Conservation (phyloP, 2,329 filamentous ascomycete genomes). For the Cercospora beticola region DNA sequence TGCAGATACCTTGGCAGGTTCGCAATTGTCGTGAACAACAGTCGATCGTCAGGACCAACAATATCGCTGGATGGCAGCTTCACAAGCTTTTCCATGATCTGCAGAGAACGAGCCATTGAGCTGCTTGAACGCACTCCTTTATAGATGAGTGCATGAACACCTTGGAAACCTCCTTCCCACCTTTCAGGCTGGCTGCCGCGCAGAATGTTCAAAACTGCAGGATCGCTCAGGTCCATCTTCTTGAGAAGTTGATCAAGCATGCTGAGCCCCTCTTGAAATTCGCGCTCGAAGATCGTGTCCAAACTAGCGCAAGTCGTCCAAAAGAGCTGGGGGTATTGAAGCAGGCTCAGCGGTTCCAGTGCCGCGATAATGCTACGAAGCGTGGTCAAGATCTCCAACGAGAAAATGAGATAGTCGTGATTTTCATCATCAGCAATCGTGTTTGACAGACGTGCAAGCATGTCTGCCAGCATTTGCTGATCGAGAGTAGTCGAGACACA, state of each 20-base stretch:
- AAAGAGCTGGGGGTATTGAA: conserved; percentile 92
- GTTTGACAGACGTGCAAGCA: conserved; percentile 92
- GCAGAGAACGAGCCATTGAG: conserved; percentile 75
- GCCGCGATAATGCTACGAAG: conserved; percentile 88
- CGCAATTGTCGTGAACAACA: conserved; percentile 86
- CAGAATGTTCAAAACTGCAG: conserved; percentile 67
- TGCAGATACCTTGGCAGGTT: conserved; percentile 85
- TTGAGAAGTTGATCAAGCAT: conserved; percentile 86
- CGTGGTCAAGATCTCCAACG: conserved; percentile 95
- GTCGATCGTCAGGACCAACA: conserved; percentile 75
- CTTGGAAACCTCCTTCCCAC: conserved; percentile 89
- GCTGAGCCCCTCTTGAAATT: conserved; percentile 85
- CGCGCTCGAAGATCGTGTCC: conserved; percentile 92
- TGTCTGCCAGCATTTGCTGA: conserved; percentile 91
- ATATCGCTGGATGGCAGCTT: conserved; percentile 75
- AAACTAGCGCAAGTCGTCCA: conserved; percentile 97
- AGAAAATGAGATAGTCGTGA: conserved; percentile 89
- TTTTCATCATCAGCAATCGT: conserved; percentile 92
- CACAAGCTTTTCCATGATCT: conserved; percentile 75
- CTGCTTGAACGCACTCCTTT: conserved; percentile 87
- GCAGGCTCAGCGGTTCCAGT: conserved; percentile 72
- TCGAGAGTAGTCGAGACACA: conserved; percentile 90
- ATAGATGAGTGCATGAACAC: conserved; percentile 80
- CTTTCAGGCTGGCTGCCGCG: conserved; percentile 75
- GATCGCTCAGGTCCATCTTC: conserved; percentile 76